Evolutionary conservation across 768 basidiomycete species (phyloP).

Genomic region (Trametes meyenii): DNA sequence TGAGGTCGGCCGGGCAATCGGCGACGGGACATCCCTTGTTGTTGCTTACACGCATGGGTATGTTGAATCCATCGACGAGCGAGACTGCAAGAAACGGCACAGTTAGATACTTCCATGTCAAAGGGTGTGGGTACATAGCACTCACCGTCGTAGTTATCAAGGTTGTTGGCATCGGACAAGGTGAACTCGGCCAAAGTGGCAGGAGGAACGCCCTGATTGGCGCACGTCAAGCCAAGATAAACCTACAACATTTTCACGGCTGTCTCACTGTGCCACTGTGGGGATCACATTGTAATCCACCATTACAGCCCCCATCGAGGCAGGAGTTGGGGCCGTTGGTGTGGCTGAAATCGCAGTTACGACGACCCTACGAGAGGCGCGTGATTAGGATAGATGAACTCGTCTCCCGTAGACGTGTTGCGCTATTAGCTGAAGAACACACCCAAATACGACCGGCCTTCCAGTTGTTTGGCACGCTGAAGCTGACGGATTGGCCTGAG

Average conservation of each 20-base stretch:
- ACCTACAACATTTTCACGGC: background rate
- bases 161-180: slow-evolving; percentile 26
- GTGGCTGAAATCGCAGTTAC: slow-evolving; percentile 40
- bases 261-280: slow-evolving; percentile 38
- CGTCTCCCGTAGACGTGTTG: background rate
- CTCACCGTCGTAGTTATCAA: slow-evolving; percentile 40
- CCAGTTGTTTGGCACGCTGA: slow-evolving; percentile 45
- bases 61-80: slow-evolving; percentile 37
- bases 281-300: slow-evolving; percentile 41
- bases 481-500: slow-evolving; percentile 29
- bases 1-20: slow-evolving; percentile 41
- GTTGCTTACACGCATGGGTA: slow-evolving; percentile 39
- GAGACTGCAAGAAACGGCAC: slow-evolving; percentile 24
- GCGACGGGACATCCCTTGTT: slow-evolving; percentile 37
- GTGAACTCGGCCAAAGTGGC: slow-evolving; percentile 41
- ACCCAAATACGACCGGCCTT: slow-evolving; percentile 44
- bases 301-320: slow-evolving; percentile 43
- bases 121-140: background rate
- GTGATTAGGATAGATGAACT: background rate
- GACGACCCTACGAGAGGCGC: slow-evolving; percentile 34
- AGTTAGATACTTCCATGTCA: background rate
- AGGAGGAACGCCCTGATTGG: slow-evolving; percentile 36
- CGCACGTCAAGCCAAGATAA: background rate
- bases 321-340: slow-evolving; percentile 32
- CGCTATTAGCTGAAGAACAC: background rate